Conservation (phyloP, 371 early-diverging fungal genomes). For the Batkoa obscura region DNA sequence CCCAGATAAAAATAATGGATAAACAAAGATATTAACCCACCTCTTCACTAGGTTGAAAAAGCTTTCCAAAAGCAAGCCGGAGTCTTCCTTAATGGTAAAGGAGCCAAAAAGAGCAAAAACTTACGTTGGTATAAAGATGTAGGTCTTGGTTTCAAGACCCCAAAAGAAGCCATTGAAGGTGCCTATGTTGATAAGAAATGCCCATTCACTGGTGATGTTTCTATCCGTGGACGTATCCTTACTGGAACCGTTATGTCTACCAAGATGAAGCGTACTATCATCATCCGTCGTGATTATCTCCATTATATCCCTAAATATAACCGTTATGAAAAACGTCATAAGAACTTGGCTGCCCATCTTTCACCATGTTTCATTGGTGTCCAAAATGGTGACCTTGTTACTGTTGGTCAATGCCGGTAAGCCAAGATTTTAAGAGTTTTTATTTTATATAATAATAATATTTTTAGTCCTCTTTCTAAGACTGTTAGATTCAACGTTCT, state of each 20-base stretch:
- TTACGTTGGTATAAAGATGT: slow-evolving; percentile 92
- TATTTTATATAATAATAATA: slow-evolving; percentile 1
- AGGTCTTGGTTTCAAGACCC: slow-evolving; percentile 99
- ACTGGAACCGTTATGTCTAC: slow-evolving; percentile 90
- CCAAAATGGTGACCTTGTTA: slow-evolving; percentile 79
- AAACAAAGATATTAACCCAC: neutral
- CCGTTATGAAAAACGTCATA: slow-evolving; percentile 99
- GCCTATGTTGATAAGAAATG: slow-evolving; percentile 99
- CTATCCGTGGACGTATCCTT: slow-evolving; percentile 97
- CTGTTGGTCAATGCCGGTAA: slow-evolving; percentile 89
- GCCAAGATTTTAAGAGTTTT: neutral
- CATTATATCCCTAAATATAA: slow-evolving; percentile 99
- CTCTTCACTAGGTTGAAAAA: slow-evolving; percentile 38
- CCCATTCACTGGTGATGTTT: slow-evolving; percentile 98
- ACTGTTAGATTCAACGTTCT: slow-evolving; percentile 98
- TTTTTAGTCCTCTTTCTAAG: slow-evolving; percentile 81
- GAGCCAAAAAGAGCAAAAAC: slow-evolving; percentile 52
- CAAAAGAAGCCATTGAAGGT: slow-evolving; percentile 92
- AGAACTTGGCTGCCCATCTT: slow-evolving; percentile 97
- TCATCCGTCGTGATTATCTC: slow-evolving; percentile 97
- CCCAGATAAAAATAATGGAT: neutral
- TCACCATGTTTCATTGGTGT: slow-evolving; percentile 97
- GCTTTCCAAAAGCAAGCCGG: slow-evolving; percentile 95
- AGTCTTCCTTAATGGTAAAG: slow-evolving; percentile 88
- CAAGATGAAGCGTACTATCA: slow-evolving; percentile 99